Evolutionary conservation across 805 yeast genomes (phyloP).

Genomic region (Cyberlindnera xylosilytica): DNA sequence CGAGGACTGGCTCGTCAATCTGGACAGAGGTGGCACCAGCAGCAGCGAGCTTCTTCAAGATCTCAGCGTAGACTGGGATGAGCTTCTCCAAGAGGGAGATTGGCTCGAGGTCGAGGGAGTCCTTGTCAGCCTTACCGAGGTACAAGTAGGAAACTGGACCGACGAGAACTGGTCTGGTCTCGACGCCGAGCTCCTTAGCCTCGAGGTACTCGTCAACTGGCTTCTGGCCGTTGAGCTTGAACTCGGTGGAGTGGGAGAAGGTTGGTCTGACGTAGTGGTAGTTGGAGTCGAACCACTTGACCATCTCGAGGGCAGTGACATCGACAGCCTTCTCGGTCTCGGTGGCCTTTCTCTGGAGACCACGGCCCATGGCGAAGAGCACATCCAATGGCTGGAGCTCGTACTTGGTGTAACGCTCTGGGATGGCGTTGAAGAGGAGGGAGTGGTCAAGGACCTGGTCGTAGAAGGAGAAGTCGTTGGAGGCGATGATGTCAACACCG

Average conservation of each 20-base stretch:
- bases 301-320: constrained; percentile 99
- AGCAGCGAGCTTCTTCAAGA: constrained; percentile 78
- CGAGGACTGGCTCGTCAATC: constrained; percentile 96
- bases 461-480: constrained; percentile 97
- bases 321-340: constrained; percentile 87
- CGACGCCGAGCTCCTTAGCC: constrained; percentile 94
- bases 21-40: constrained; percentile 97
- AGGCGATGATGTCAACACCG: constrained; percentile 95
- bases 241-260: constrained; percentile 89
- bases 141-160: constrained; percentile 95
- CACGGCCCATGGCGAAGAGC: constrained; percentile 99
- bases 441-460: constrained; percentile 96
- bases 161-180: constrained; percentile 94
- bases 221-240: constrained; percentile 94
- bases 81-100: constrained; percentile 83
- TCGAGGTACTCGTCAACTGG: constrained; percentile 97
- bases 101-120: constrained; percentile 92
- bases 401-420: constrained; percentile 94
- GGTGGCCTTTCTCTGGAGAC: constrained; percentile 95
- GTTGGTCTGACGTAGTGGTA: constrained; percentile 99
- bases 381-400: constrained; percentile 87
- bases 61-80: constrained; percentile 89
- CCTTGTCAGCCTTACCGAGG: constrained; percentile 99
- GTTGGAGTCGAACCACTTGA: constrained; percentile 99
- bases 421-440: constrained; percentile 89